A percentile compares a stretch with the other conserved stretches of the same genome.
Evolutionary conservation across 2,329 filamentous ascomycete species (phyloP).

Genomic region (Pyrenophora teres): DNA sequence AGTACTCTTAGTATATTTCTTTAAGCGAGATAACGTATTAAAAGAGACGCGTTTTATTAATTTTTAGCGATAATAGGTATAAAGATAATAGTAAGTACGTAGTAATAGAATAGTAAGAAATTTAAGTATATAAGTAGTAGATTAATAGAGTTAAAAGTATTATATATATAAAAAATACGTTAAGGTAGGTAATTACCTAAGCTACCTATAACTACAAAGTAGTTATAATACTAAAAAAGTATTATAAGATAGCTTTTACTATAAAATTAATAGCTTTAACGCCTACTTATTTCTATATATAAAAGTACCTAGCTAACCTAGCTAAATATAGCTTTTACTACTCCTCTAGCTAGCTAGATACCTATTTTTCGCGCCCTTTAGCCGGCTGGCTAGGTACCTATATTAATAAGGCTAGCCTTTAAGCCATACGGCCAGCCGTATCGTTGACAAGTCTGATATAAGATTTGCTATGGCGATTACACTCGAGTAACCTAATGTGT

Average conservation of each 20-base stretch:
- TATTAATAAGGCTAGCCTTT: neutral
- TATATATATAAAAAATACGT: too few species aligned
- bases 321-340: neutral
- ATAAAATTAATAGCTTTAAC: neutral
- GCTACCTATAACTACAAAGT: neutral
- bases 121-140: neutral
- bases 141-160: neutral
- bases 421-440: conserved; percentile 1
- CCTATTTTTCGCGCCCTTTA: neutral
- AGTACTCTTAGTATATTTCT: conserved; percentile 2
- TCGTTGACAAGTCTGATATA: conserved; percentile 2
- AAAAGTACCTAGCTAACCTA: too few species aligned
- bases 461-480: too few species aligned
- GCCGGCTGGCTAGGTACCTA: conserved; percentile 1
- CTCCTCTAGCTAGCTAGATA: neutral
- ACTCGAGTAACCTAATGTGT: too few species aligned
- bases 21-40: neutral
- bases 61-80: neutral
- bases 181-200: too few species aligned
- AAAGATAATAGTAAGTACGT: too few species aligned
- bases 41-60: too few species aligned
- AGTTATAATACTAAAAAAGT: conserved; percentile 3
- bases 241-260: conserved; percentile 4
- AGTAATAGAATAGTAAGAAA: neutral
- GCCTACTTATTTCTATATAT: neutral